These are phyloP conservation scores for Tuber brumale DNA, from an alignment of 495 filamentous ascomycete genomes.

Conservation along the genomic window DNA sequence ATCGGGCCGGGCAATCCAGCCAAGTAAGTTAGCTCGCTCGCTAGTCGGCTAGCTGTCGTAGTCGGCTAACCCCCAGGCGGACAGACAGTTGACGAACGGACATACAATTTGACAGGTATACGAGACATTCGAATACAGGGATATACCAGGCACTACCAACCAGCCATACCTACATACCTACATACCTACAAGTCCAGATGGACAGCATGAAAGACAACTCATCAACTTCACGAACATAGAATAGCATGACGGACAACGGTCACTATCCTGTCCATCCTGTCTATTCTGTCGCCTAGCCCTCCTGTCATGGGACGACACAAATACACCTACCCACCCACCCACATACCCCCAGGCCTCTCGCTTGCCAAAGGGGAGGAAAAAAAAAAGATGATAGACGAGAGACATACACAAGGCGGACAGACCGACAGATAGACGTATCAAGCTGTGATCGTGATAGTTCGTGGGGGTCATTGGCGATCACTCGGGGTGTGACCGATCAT, in stretches of 20 bases:
- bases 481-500: background rate
- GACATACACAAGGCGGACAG: background rate
- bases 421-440: background rate
- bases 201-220: background rate
- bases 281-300: background rate
- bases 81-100: background rate
- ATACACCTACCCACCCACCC: too few species aligned
- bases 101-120: background rate
- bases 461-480: background rate
- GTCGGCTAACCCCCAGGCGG: background rate
- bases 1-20: background rate
- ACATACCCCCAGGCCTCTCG: background rate
- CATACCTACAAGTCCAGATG: background rate
- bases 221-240: background rate
- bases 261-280: background rate
- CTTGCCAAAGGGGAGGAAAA: background rate
- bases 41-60: background rate
- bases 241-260: background rate
- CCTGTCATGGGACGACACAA: background rate
- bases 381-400: background rate
- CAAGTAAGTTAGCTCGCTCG: too few species aligned
- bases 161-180: background rate
- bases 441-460: background rate
- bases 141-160: background rate
- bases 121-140: background rate